These are phyloP conservation scores for Malassezia equina DNA, from an alignment of 1,284 basidiomycete species.

Conservation along the genomic window DNA sequence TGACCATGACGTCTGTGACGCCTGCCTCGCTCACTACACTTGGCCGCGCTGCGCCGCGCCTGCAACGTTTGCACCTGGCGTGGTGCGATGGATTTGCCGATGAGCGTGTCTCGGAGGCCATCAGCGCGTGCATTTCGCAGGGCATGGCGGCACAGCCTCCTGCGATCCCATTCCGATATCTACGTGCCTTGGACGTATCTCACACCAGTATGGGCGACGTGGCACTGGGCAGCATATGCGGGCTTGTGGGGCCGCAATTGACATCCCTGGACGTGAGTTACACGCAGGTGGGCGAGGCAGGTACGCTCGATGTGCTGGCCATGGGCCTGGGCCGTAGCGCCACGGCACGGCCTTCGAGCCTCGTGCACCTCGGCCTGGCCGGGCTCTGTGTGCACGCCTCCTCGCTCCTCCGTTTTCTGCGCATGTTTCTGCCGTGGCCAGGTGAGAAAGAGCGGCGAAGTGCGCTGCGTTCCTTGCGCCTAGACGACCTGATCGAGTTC, in stretches of 20 bases:
- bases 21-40: neutral
- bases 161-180: slow-evolving; percentile 10
- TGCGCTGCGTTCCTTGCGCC: neutral
- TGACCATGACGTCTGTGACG: slow-evolving; percentile 9
- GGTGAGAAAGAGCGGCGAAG: neutral
- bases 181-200: slow-evolving; percentile 7
- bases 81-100: slow-evolving; percentile 13
- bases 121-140: slow-evolving; percentile 1
- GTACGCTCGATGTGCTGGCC: slow-evolving; percentile 9
- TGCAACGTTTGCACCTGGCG: slow-evolving; percentile 1
- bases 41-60: neutral
- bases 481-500: slow-evolving; percentile 16
- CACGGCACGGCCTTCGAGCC: neutral
- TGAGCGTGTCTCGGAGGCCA: neutral
- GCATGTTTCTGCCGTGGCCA: neutral
- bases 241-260: slow-evolving; percentile 6
- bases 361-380: slow-evolving; percentile 10
- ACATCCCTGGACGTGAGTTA: slow-evolving; percentile 10
- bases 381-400: slow-evolving; percentile 6
- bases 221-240: slow-evolving; percentile 4
- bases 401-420: neutral
- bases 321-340: slow-evolving; percentile 8
- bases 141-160: neutral
- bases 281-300: slow-evolving; percentile 8
- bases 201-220: slow-evolving; percentile 14